Percentiles rank a stretch among this genome's conserved stretches.
phyloP scores from a whole-genome alignment of 1,284 basidiomycete species.

The Mycena sp. region DNA sequence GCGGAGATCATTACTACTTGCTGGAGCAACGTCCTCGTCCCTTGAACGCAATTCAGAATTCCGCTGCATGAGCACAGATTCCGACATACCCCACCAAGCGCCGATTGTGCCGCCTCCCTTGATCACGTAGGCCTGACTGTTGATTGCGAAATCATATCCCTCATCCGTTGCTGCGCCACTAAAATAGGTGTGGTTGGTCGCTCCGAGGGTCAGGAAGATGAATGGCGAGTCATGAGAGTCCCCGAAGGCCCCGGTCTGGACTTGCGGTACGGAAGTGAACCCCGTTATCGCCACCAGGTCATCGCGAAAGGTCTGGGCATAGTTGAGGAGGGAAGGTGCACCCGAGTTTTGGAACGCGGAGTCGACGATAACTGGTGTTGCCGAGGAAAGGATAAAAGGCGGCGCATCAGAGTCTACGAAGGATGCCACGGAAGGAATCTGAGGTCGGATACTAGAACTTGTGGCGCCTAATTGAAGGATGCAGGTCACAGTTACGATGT shows the following conservation, averaged over 20 bases:
- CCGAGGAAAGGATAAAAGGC: constrained; percentile 25
- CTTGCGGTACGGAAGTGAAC: constrained; percentile 25
- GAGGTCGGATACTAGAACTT: constrained; percentile 8
- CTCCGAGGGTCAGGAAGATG: constrained; percentile 38
- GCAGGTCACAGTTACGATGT: not conserved
- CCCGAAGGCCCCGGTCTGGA: constrained; percentile 8
- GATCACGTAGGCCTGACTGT: constrained; percentile 39
- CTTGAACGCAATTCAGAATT: not conserved
- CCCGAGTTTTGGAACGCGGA: constrained; percentile 23
- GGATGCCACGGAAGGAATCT: constrained; percentile 22
- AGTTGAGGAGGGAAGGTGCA: constrained; percentile 22
- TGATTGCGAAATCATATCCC: constrained; percentile 45
- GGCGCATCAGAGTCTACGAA: constrained; percentile 8
- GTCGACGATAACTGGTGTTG: constrained; percentile 31
- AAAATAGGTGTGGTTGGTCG: constrained; percentile 38
- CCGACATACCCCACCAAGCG: constrained; percentile 45
- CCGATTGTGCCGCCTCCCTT: constrained; percentile 43
- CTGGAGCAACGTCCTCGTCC: constrained; percentile 48
- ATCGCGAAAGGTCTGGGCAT: constrained; percentile 31
- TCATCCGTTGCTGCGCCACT: constrained; percentile 44
- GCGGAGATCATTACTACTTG: constrained; percentile 39
- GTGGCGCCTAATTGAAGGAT: not conserved
- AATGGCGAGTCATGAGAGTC: constrained; percentile 2
- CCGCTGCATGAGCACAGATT: not conserved
- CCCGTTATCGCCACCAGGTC: constrained; percentile 31